These are phyloP conservation scores for Ophiocordyceps camponoti-rufipedis DNA, from an alignment of 2,329 filamentous ascomycete genomes.

Conservation along the genomic window DNA sequence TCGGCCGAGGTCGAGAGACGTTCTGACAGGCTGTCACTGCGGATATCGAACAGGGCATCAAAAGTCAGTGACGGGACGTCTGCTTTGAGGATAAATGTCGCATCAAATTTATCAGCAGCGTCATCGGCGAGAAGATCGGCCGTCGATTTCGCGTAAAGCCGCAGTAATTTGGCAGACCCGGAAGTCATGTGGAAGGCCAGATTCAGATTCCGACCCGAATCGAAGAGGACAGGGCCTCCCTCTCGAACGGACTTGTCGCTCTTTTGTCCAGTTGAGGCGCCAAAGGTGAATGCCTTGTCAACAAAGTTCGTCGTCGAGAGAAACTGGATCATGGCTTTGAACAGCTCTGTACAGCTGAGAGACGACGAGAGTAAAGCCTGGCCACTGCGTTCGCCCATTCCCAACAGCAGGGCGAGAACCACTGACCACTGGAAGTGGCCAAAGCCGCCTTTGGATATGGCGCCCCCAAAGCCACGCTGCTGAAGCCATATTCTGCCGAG, in stretches of 20 bases:
- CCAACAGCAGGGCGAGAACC: conserved; percentile 63
- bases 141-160: conserved; percentile 56
- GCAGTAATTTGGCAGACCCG: conserved; percentile 63
- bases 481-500: conserved; percentile 78
- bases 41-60: conserved; percentile 26
- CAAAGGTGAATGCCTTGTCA: conserved; percentile 43
- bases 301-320: conserved; percentile 55
- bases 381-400: conserved; percentile 56
- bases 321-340: conserved; percentile 87
- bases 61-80: conserved; percentile 36
- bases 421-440: conserved; percentile 82
- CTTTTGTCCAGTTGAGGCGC: conserved; percentile 11
- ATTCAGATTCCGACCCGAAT: conserved; percentile 58
- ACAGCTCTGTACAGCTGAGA: conserved; percentile 81
- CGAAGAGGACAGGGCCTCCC: conserved; percentile 54
- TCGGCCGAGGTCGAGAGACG: conserved; percentile 15
- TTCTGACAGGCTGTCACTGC: conserved; percentile 9
- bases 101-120: conserved; percentile 61
- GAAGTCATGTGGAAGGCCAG: conserved; percentile 77
- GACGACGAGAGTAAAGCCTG: conserved; percentile 56
- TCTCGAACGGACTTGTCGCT: conserved; percentile 19
- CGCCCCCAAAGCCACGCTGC: conserved; percentile 63
- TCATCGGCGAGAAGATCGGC: conserved; percentile 58
- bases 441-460: conserved; percentile 63
- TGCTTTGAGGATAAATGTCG: conserved; percentile 56